Evolutionary conservation across 192 early-diverging fungal species (phyloP).

Genomic region (Linnemannia schmuckeri): DNA sequence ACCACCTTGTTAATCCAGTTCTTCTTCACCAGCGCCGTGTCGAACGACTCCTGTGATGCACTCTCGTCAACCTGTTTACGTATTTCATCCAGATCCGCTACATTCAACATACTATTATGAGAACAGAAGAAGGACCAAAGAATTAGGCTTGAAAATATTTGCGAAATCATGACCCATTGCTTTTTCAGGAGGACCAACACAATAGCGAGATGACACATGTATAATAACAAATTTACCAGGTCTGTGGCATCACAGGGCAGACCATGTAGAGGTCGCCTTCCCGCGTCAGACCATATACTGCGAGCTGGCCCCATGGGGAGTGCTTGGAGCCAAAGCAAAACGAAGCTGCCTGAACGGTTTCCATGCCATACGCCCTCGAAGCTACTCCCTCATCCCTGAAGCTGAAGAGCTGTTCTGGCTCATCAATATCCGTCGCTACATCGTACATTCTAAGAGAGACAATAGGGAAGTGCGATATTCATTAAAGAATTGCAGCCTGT

Average conservation of each 20-base stretch:
- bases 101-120: slow-evolving; percentile 21
- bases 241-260: slow-evolving; percentile 82
- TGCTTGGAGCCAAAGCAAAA: slow-evolving; percentile 63
- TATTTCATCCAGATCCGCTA: slow-evolving; percentile 34
- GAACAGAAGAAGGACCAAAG: neutral
- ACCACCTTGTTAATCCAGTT: slow-evolving; percentile 65
- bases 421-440: slow-evolving; percentile 67
- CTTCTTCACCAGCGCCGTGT: neutral
- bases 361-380: slow-evolving; percentile 54
- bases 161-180: neutral
- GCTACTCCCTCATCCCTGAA: slow-evolving; percentile 49
- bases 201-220: neutral
- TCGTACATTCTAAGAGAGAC: slow-evolving; percentile 74
- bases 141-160: neutral
- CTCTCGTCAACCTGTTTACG: slow-evolving; percentile 27
- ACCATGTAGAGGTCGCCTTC: slow-evolving; percentile 80
- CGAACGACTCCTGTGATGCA: neutral
- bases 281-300: slow-evolving; percentile 78
- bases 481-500: neutral
- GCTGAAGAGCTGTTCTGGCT: slow-evolving; percentile 77
- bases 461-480: neutral
- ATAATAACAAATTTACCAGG: slow-evolving; percentile 59
- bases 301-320: slow-evolving; percentile 77
- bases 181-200: neutral
- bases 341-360: slow-evolving; percentile 57